These are phyloP conservation scores for Monilinia fructicola DNA, from an alignment of 2,329 filamentous ascomycete species.

Conservation along the genomic window DNA sequence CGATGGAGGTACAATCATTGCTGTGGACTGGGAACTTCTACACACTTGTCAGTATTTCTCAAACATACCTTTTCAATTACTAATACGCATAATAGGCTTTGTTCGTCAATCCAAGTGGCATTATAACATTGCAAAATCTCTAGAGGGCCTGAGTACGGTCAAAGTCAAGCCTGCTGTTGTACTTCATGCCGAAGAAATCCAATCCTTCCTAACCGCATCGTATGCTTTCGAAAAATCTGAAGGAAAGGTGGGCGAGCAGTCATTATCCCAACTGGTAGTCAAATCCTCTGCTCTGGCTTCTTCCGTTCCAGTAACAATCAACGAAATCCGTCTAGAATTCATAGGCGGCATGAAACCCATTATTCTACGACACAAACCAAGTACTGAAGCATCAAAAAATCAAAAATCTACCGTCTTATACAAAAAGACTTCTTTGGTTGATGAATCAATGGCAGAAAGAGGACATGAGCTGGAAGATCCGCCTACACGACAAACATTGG, in stretches of 20 bases:
- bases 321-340: constrained; percentile 55
- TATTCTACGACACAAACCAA: constrained; percentile 44
- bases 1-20: constrained; percentile 56
- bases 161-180: constrained; percentile 51
- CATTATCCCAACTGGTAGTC: constrained; percentile 57
- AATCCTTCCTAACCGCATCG: constrained; percentile 55
- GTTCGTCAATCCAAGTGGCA: constrained; percentile 56
- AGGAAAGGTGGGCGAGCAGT: constrained; percentile 60
- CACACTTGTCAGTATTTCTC: constrained; percentile 51
- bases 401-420: constrained; percentile 23
- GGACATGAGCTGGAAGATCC: constrained; percentile 16
- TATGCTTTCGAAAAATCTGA: constrained; percentile 60
- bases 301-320: constrained; percentile 53
- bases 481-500: constrained; percentile 42
- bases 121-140: constrained; percentile 59
- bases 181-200: constrained; percentile 51
- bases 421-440: constrained; percentile 31
- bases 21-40: constrained; percentile 66
- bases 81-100: constrained; percentile 48
- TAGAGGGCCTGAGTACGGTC: constrained; percentile 49
- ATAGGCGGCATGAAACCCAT: constrained; percentile 58
- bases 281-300: constrained; percentile 55
- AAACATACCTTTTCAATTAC: neutral
- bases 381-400: constrained; percentile 9
- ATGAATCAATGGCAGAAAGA: constrained; percentile 23